Percentiles rank a stretch among this genome's conserved stretches.
phyloP scores from a whole-genome alignment of 371 early-diverging fungal species.

The Thermomucor indicae-seudaticae region DNA sequence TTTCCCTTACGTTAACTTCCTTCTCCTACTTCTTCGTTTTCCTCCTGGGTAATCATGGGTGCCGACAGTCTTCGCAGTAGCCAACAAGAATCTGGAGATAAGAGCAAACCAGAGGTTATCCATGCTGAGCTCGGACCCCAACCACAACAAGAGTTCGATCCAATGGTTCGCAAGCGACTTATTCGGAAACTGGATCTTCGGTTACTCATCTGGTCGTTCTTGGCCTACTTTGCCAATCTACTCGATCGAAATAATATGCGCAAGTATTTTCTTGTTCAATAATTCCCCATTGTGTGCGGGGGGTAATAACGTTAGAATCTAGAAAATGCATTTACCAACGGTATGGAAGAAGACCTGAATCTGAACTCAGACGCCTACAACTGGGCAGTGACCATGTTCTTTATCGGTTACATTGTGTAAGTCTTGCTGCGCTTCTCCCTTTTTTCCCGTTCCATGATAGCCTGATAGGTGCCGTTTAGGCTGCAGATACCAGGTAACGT shows the following conservation, averaged over 20 bases:
- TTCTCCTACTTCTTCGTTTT: too few relatives aligned
- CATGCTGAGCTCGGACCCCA: too few relatives aligned
- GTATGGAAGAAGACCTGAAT: conserved; percentile 45
- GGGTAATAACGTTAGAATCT: not conserved
- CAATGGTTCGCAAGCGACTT: conserved; percentile 27
- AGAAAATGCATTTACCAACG: conserved; percentile 48
- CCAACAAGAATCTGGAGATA: too few relatives aligned
- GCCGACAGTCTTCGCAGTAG: too few relatives aligned
- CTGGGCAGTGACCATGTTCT: conserved; percentile 65
- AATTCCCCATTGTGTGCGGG: not conserved
- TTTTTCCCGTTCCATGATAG: not conserved
- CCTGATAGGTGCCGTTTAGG: not conserved
- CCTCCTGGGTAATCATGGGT: too few relatives aligned
- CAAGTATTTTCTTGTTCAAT: conserved; percentile 10
- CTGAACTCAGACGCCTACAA: conserved; percentile 49
- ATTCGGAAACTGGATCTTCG: conserved; percentile 64
- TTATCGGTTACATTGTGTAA: conserved; percentile 69
- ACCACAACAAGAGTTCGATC: not conserved
- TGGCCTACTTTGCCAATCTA: conserved; percentile 69
- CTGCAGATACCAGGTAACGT: conserved; percentile 43
- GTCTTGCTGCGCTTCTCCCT: conserved; percentile 17
- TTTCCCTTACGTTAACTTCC: too few relatives aligned
- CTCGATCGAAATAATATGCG: conserved; percentile 78
- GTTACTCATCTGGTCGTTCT: conserved; percentile 63
- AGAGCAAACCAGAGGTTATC: too few relatives aligned